Conservation (phyloP, 192 early-diverging fungal species). For the Piromyces finnis region DNA sequence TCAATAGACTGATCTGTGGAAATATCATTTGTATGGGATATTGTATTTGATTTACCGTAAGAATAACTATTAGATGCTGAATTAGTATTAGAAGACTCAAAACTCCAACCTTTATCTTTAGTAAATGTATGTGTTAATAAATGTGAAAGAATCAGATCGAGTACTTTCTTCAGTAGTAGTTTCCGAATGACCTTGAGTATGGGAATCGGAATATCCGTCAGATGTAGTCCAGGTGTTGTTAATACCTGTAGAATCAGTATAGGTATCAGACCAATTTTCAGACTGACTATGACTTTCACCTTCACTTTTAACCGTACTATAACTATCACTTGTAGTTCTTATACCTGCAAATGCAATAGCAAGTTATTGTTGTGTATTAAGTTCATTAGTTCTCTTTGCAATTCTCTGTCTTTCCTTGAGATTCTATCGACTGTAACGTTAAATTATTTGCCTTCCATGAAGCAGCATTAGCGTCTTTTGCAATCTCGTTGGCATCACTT, state of each 20-base stretch:
- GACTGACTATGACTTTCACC: no score
- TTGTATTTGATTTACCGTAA: background rate
- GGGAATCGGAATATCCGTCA: background rate
- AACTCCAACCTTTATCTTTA: background rate
- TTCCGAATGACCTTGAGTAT: background rate
- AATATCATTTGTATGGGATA: background rate
- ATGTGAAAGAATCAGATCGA: background rate
- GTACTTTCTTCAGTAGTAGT: background rate
- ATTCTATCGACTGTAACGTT: background rate
- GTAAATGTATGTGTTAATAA: background rate
- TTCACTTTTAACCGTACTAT: no score
- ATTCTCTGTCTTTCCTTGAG: background rate
- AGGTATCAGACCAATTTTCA: background rate
- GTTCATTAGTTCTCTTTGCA: background rate
- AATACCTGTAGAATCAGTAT: background rate
- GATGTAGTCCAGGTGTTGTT: background rate
- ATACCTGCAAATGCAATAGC: no score
- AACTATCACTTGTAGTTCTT: no score
- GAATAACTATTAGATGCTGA: background rate
- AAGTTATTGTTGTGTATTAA: background rate
- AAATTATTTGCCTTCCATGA: no score
- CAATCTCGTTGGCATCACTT: no score
- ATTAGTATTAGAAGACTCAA: background rate
- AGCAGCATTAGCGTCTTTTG: no score
- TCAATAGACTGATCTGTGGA: background rate